phyloP scores from a whole-genome alignment of 2,329 filamentous ascomycete species.

The Myriosclerotinia duriaeana region DNA sequence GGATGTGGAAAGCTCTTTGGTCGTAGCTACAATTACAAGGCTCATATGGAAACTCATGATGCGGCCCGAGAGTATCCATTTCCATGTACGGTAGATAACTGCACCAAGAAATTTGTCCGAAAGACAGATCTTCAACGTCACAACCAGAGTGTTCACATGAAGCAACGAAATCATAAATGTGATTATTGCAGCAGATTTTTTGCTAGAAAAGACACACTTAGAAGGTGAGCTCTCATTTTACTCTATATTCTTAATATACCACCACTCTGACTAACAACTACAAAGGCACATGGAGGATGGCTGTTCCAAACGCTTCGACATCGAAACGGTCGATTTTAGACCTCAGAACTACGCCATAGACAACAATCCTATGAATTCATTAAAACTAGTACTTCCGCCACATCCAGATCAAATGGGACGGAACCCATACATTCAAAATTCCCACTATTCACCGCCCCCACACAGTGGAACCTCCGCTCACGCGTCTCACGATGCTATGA shows the following conservation, averaged over 20 bases:
- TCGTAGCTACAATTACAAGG: constrained; percentile 81
- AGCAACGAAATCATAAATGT: constrained; percentile 68
- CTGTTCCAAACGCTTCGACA: constrained; percentile 63
- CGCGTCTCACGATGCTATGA: constrained; percentile 24
- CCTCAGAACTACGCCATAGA: constrained; percentile 33
- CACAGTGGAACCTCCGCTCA: constrained; percentile 26
- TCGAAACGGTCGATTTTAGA: constrained; percentile 39
- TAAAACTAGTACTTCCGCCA: constrained; percentile 27
- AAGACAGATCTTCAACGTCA: constrained; percentile 73
- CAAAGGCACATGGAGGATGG: constrained; percentile 73
- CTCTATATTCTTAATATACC: not conserved
- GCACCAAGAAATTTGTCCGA: constrained; percentile 74
- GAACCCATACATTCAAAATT: constrained; percentile 34
- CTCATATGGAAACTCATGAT: constrained; percentile 82
- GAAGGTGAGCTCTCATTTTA: constrained; percentile 55
- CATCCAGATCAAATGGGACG: constrained; percentile 29
- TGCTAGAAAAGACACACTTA: constrained; percentile 78
- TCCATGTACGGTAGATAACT: constrained; percentile 62
- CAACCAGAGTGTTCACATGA: constrained; percentile 69
- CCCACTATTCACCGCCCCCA: constrained; percentile 31
- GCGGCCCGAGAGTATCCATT: constrained; percentile 70
- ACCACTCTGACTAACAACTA: constrained; percentile 12
- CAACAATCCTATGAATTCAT: constrained; percentile 25
- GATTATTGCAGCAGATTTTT: constrained; percentile 70
- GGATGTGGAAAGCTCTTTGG: constrained; percentile 79